Base-by-base conservation (phyloP, 106 monocot species). In the Dioscorea dumetorum region DNA sequence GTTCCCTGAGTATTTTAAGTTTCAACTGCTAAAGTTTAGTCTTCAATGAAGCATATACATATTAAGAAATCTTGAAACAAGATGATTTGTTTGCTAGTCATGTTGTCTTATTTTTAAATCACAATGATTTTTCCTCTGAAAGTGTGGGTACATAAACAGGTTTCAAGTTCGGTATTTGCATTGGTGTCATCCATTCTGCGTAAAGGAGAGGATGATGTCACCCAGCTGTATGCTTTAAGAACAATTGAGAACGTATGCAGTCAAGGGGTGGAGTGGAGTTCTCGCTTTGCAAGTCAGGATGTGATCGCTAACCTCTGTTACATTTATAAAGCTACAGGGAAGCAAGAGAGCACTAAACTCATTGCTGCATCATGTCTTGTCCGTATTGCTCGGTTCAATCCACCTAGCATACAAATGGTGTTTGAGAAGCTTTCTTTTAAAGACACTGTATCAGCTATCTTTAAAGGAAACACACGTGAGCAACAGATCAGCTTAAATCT, bases 321-420 rank as follows among this genome's bases (percentile, higher is more conserved):
- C 72, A 99, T 99, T 59, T 99, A 87, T 58, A 99, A 85, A 81
- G 86, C 93, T 33, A 75, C 80, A 35, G 85, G 84, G 19, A 99
- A 99, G 71, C 99, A 87, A 69, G 99, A 99, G 75, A 85, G 57
- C 58, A 90, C 93, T 53, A 84, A 87, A 68, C 69, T 93, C 24
- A 83, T 85, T 69, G 99, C 99, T 41, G 99, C 93, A 19, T 99
- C 99, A 69, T 99, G 99, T 77, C 80, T 99, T 70, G 89, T 83
- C 13, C 79, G 99, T 5, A 33, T 99, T 3, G 82, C 85, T 67
- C 89, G 90, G 51, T 99, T 93, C 74, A 79, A 70, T 69, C 84
- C 90, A 67, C 68, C 68, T 57, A 73, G 84, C 74, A 74, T 90
- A 57, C 80, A 84, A 24, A 70, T 74, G 21, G 71, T 99, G 13